Base-by-base conservation (phyloP, 305 asterid species). In the Solanum hybrid region DNA sequence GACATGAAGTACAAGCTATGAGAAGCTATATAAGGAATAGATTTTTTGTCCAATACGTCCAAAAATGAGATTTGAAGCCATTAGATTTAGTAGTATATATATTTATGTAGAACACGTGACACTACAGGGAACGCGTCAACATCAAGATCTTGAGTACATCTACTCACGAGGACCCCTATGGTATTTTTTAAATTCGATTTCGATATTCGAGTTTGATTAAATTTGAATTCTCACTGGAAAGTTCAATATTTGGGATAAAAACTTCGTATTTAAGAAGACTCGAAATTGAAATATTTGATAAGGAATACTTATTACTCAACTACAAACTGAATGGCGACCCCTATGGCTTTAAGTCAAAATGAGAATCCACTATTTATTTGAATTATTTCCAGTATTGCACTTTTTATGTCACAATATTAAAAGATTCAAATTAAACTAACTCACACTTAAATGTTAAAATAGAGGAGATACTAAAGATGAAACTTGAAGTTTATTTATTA, bases 231-330 rank as follows among this genome's bases (percentile, higher is more conserved):
- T 8, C 5, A 7, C 1, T 0, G 2, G 0, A 1, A 7, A 18
- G 2, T 20, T 0, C 1, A 0, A 7, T 20, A 8, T 20, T 61
- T 7, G 5, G 2, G 2, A 3, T 57, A 20, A 20, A 61, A 8
- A 7, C 1, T 61, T 1, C 0, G 0, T 61, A 20, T 0, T 8
- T 20, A 20, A 20, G 2, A 0, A 1, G n/a, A 61, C 5, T 61
- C 2, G 2, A 61, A 20, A 0, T 0, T 0, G 5, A 20, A 0
- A 61, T 61, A 0, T 61, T 0, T 8, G 4, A 20, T 57, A 61
- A 20, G 2, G 0, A 61, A 61, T 61, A 61, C 0, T 61, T 61
- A 20, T 0, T 20, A 61, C 26, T 20, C 5, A 3, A 20, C 0
- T 5, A 20, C 24, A 3, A 61, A 1, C 11, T 61, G n/a, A 51